Evolutionary conservation across 176 grass and related monocot genomes (phyloP).

Genomic region (Carex kokanica): DNA sequence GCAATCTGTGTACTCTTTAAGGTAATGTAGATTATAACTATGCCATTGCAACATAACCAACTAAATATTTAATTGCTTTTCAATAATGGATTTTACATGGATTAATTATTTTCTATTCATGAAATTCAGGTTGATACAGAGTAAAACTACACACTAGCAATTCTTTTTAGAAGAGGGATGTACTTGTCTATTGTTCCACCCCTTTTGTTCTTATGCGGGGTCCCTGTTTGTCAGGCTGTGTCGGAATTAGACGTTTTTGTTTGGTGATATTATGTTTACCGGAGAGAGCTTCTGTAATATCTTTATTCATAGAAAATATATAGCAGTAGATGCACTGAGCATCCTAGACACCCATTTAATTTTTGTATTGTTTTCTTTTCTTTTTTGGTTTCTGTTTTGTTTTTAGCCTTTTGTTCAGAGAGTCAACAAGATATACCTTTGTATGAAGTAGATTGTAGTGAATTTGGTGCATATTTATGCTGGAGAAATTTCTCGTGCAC

Average conservation of each 20-base stretch:
- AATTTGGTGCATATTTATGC: constrained; percentile 20
- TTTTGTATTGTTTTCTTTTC: constrained; percentile 19
- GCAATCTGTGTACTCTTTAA: constrained; percentile 18
- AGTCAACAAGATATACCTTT: constrained; percentile 17
- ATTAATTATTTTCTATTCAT: constrained; percentile 1
- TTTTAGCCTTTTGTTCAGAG: constrained; percentile 19
- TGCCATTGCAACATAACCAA: neutral
- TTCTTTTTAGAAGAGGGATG: constrained; percentile 29
- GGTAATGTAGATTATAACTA: constrained; percentile 15
- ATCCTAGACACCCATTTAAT: constrained; percentile 12
- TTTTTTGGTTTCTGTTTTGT: constrained; percentile 19
- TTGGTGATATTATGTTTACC: constrained; percentile 26
- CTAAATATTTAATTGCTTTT: neutral
- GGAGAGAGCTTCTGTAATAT: constrained; percentile 31
- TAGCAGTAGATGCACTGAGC: constrained; percentile 30
- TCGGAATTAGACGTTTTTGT: constrained; percentile 24
- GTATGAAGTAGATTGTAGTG: constrained; percentile 24
- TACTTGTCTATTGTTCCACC: constrained; percentile 23
- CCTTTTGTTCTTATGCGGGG: constrained; percentile 3
- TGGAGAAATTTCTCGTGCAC: neutral
- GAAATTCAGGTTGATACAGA: constrained; percentile 21
- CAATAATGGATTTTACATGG: neutral
- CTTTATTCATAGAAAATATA: constrained; percentile 38
- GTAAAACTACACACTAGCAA: constrained; percentile 29
- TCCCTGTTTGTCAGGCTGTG: constrained; percentile 19